These are phyloP conservation scores for Penicillium aurantiogriseum DNA, from an alignment of 2,329 filamentous ascomycete species.

Conservation along the genomic window DNA sequence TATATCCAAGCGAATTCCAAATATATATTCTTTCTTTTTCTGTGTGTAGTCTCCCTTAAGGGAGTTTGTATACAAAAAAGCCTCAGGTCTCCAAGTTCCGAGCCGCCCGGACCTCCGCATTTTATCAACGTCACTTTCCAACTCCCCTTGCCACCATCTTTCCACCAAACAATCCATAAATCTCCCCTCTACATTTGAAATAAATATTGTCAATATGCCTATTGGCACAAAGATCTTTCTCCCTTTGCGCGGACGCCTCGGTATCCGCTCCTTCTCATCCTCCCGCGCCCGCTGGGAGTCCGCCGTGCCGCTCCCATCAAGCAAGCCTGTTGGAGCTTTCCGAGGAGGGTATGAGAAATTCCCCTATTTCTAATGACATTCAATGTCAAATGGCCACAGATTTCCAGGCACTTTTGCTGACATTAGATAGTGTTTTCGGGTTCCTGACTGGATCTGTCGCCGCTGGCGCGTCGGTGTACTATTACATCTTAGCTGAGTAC, in stretches of 20 bases:
- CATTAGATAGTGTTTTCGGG: conserved; percentile 69
- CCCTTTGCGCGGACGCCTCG: conserved; percentile 24
- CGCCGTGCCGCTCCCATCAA: conserved; percentile 50
- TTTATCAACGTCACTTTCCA: conserved; percentile 22
- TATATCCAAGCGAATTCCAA: conserved; percentile 2
- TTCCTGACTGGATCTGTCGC: conserved; percentile 83
- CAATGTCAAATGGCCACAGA: too few relatives aligned
- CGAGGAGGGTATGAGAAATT: conserved; percentile 61
- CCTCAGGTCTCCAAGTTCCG: conserved; percentile 11
- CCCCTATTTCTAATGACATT: background rate
- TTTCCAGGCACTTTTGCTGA: conserved; percentile 6
- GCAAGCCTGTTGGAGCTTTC: conserved; percentile 69
- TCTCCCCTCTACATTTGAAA: background rate
- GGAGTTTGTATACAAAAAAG: conserved; percentile 1
- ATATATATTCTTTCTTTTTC: background rate
- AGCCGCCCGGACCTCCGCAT: conserved; percentile 20
- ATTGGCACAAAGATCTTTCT: conserved; percentile 19
- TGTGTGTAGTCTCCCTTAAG: background rate
- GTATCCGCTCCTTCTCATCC: conserved; percentile 36
- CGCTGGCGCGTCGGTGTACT: conserved; percentile 79
- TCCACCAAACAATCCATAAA: conserved; percentile 3
- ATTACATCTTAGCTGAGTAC: conserved; percentile 91
- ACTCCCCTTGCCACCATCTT: conserved; percentile 16
- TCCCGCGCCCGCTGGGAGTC: conserved; percentile 38
- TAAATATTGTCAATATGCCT: conserved; percentile 14